Evolutionary conservation across 176 grass and related monocot genomes (phyloP), one percentile per base, ranked within the genome.

Genomic region (Rhynchospora pubera): DNA sequence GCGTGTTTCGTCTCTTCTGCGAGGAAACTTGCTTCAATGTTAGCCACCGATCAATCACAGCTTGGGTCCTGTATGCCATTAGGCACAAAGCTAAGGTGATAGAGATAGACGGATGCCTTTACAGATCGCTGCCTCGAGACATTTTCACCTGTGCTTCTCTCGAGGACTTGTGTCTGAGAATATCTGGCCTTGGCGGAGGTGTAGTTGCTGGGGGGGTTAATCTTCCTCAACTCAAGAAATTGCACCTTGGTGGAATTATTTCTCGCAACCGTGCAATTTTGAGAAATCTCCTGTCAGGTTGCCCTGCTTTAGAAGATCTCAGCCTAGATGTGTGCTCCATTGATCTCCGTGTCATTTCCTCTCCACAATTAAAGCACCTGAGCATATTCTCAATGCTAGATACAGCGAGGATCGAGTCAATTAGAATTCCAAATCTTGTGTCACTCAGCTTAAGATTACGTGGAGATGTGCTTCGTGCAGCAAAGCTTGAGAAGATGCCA

Each of bases 181-280:
- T 66, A 66, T 56, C 55, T 58, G 44, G 55, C 43, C 48, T 76
- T 78, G 44, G 47, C 4, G 16, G 3, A 78, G 48, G 55, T 13
- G 23, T 76, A 30, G 6, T 30, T 22, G 3, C 75, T 56, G 47
- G 23, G 26, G 14, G 13, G 1, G 55, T 78, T 56, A 32, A 78
- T 78, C 50, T 78, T 56, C 75, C 75, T 39, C 48, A 3, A 56
- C 75, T 78, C 22, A 57, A 78, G 47, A 78, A 55, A 57, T 78
- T 78, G 47, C 23, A 78, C 14, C 74, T 78, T 46, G 13, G 19
- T 78, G 47, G 53, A 55, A 78, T 78, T 12, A 55, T 66, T 11
- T 66, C 43, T 18, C 13, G 47, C 9, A 76, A 22, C 11, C 10
- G 5, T 52, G 18, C 9, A 26, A 23, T 76, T 76, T 76, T 76